A percentile compares a stretch with the other conserved stretches of the same genome.
These are phyloP conservation scores for Barnettozyma hawaiiensis DNA, from an alignment of 1,139 yeast species.

Conservation along the genomic window DNA sequence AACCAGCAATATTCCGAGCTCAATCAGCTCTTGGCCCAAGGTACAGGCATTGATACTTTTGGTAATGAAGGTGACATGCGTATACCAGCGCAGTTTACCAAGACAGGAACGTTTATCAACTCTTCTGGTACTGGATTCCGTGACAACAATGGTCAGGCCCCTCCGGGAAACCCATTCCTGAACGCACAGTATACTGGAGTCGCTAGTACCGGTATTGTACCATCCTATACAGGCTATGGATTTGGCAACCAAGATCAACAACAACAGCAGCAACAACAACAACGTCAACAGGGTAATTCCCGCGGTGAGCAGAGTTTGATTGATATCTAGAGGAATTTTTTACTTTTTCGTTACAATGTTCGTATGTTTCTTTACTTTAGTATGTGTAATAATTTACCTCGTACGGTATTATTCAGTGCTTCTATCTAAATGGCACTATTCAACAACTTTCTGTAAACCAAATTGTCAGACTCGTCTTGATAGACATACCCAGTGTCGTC, in stretches of 20 bases:
- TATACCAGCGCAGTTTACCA: conserved; percentile 91
- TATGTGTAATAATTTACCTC: neutral
- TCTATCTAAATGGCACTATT: conserved; percentile 17
- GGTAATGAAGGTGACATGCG: conserved; percentile 90
- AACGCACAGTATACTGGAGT: conserved; percentile 74
- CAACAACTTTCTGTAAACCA: conserved; percentile 74
- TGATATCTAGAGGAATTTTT: conserved; percentile 17
- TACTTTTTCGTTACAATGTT: neutral
- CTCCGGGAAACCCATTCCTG: conserved; percentile 59
- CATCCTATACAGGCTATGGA: conserved; percentile 86
- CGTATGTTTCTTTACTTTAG: neutral
- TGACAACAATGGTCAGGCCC: conserved; percentile 33
- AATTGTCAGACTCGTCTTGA: conserved; percentile 77
- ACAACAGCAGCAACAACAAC: conserved; percentile 33
- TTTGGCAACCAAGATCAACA: conserved; percentile 65
- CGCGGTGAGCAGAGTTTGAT: conserved; percentile 24
- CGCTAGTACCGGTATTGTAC: conserved; percentile 50
- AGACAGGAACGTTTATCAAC: conserved; percentile 71
- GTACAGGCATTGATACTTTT: conserved; percentile 91
- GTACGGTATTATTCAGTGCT: neutral
- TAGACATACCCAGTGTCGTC: conserved; percentile 68
- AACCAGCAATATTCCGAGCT: conserved; percentile 62
- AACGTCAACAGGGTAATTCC: conserved; percentile 29
- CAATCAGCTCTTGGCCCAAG: conserved; percentile 73
- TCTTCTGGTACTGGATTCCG: conserved; percentile 83